Conservation (phyloP, 2,329 filamentous ascomycete species). For the Calonectria montana region DNA sequence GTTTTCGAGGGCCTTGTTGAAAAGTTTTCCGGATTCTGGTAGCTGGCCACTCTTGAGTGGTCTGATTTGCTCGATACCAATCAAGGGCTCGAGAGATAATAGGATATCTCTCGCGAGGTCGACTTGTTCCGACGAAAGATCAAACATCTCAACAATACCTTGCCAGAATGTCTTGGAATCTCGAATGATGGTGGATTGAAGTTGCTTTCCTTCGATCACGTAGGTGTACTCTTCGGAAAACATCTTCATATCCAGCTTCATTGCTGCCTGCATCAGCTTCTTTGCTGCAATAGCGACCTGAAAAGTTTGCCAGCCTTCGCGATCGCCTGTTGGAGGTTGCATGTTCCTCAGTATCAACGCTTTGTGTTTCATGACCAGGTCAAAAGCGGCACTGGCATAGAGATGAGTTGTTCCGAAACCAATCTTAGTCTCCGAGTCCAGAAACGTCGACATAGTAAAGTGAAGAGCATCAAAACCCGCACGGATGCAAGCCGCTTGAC, state of each 20-base stretch:
- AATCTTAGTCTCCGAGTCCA: slow-evolving; percentile 57
- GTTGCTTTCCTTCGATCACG: slow-evolving; percentile 68
- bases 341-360: slow-evolving; percentile 64
- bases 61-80: slow-evolving; percentile 80
- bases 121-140: slow-evolving; percentile 76
- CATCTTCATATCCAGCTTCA: slow-evolving; percentile 57
- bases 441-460: slow-evolving; percentile 67
- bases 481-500: slow-evolving; percentile 70
- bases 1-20: slow-evolving; percentile 77
- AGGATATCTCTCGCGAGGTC: slow-evolving; percentile 81
- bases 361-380: slow-evolving; percentile 72
- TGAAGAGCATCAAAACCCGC: slow-evolving; percentile 72
- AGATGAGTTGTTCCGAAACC: slow-evolving; percentile 66
- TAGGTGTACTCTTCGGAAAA: slow-evolving; percentile 62
- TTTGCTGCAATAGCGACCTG: slow-evolving; percentile 58
- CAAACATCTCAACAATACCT: slow-evolving; percentile 75
- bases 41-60: slow-evolving; percentile 60
- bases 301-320: slow-evolving; percentile 54
- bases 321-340: slow-evolving; percentile 39
- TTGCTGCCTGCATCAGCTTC: slow-evolving; percentile 64
- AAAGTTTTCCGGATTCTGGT: slow-evolving; percentile 64
- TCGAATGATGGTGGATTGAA: slow-evolving; percentile 75
- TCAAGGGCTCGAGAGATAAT: slow-evolving; percentile 75
- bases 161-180: slow-evolving; percentile 66
- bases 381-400: slow-evolving; percentile 73